These are phyloP conservation scores for Cutaneotrichosporon mucoides DNA, from an alignment of 1,284 basidiomycete species.

Conservation along the genomic window DNA sequence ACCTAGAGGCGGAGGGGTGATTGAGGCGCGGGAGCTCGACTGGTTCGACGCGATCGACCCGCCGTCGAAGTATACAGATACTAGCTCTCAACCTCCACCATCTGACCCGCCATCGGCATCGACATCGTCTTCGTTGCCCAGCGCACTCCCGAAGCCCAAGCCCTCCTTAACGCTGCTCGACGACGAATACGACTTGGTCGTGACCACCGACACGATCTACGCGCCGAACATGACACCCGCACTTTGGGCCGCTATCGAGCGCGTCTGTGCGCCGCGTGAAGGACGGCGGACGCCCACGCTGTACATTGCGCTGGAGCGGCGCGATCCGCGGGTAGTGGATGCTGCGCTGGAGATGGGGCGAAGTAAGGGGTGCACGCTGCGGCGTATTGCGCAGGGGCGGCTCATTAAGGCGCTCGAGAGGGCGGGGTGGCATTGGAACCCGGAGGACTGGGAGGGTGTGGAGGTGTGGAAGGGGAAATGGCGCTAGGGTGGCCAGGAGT, in stretches of 20 bases:
- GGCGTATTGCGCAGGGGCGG: slow-evolving; percentile 60
- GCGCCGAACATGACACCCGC: slow-evolving; percentile 60
- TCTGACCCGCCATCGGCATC: no score
- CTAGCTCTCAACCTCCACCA: no score
- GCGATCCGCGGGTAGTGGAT: slow-evolving; percentile 66
- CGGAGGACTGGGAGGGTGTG: slow-evolving; percentile 44
- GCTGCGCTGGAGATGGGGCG: slow-evolving; percentile 56
- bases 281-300: slow-evolving; percentile 48
- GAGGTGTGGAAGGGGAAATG: slow-evolving; percentile 42
- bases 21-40: slow-evolving; percentile 61
- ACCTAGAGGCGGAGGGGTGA: slow-evolving; percentile 40
- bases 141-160: background rate
- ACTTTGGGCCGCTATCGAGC: slow-evolving; percentile 61
- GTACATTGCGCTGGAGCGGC: slow-evolving; percentile 70
- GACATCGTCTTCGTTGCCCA: no score
- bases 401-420: slow-evolving; percentile 62
- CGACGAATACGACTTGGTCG: slow-evolving; percentile 63
- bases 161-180: background rate
- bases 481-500: background rate
- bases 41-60: slow-evolving; percentile 39
- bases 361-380: slow-evolving; percentile 55
- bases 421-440: slow-evolving; percentile 48
- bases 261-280: background rate
- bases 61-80: no score
- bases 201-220: slow-evolving; percentile 84